Evolutionary conservation across 495 filamentous ascomycete genomes (phyloP).

Genomic region (Cercophora scortea): DNA sequence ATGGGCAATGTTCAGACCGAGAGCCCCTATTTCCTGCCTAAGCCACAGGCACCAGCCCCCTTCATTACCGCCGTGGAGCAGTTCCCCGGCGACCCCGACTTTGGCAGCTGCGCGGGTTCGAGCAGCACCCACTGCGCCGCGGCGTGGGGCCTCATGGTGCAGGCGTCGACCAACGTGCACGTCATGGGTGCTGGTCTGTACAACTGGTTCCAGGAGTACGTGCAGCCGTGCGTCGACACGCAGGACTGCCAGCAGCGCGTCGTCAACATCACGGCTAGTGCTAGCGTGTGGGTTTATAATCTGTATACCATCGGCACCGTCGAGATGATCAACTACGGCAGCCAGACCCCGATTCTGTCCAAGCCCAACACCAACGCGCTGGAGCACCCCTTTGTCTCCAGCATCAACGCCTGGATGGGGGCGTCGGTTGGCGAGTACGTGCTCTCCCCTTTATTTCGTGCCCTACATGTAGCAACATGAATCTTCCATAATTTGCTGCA

Average conservation of each 20-base stretch:
- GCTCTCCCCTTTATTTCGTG: too few relatives aligned
- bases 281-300: constrained; percentile 3
- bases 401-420: too few relatives aligned
- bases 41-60: neutral
- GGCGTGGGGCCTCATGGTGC: neutral
- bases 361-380: too few relatives aligned
- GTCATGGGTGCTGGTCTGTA: neutral
- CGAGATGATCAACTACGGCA: too few relatives aligned
- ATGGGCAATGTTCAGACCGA: constrained; percentile 78
- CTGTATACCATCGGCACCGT: neutral
- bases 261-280: neutral
- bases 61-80: neutral
- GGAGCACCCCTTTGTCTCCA: too few relatives aligned
- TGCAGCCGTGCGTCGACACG: neutral
- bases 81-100: neutral
- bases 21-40: constrained; percentile 74
- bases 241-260: neutral
- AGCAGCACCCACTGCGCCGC: neutral
- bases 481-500: too few relatives aligned
- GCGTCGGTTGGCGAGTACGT: too few relatives aligned
- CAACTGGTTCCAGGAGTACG: constrained; percentile 1
- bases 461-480: too few relatives aligned
- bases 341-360: too few relatives aligned
- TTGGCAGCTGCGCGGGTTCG: neutral
- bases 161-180: neutral